A percentile compares a stretch with the other conserved stretches of the same genome.
Conservation (phyloP, 345 rosid species). For the Arabidopsis thaliana region DNA sequence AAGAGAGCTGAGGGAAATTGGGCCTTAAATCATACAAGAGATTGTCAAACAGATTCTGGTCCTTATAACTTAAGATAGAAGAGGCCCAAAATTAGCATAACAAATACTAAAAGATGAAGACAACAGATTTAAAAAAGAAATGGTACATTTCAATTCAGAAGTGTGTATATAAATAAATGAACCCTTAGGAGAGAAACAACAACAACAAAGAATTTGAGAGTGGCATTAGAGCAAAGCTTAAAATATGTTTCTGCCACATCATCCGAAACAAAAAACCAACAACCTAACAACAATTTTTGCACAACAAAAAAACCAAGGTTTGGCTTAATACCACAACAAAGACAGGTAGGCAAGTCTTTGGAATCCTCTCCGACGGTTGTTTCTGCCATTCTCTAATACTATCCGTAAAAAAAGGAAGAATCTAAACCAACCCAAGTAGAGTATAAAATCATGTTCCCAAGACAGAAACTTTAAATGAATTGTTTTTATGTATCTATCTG, state of each 20-base stretch:
- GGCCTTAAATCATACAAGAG: constrained; percentile 5
- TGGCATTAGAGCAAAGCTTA: constrained; percentile 29
- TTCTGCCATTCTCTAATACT: constrained; percentile 25
- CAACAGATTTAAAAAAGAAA: not conserved
- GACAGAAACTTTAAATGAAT: constrained; percentile 34
- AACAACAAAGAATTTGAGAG: constrained; percentile 32
- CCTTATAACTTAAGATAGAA: not conserved
- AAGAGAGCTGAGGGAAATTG: not conserved
- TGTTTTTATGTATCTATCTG: constrained; percentile 32
- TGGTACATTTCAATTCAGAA: not conserved
- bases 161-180: not conserved
- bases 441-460: constrained; percentile 34
- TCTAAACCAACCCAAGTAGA: constrained; percentile 37
- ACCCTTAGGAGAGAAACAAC: constrained; percentile 4
- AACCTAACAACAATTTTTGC: constrained; percentile 33
- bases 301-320: constrained; percentile 26
- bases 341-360: not conserved
- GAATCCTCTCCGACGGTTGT: constrained; percentile 13
- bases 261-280: constrained; percentile 15
- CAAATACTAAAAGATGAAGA: too few relatives aligned
- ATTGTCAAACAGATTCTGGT: not conserved
- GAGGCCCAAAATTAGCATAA: not conserved
- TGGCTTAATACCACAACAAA: constrained; percentile 28
- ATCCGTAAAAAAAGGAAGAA: constrained; percentile 13
- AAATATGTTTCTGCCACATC: not conserved